These are phyloP conservation scores for Cladorrhinum sp. DNA, from an alignment of 2,329 filamentous ascomycete species.

Conservation along the genomic window DNA sequence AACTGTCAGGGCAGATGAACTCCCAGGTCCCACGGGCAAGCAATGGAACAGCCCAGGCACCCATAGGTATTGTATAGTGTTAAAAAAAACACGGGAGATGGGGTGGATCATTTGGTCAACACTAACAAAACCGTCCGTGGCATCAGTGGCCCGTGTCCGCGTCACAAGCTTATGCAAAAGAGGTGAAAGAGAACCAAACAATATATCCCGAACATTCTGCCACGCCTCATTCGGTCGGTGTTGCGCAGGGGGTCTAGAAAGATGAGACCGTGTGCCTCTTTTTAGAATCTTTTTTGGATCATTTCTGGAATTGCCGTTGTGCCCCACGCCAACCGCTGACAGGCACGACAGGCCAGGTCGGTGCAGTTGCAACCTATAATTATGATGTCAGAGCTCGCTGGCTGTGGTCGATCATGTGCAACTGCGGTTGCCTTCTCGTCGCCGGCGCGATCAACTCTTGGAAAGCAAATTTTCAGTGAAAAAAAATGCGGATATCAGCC, in stretches of 20 bases:
- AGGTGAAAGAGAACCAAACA: not conserved
- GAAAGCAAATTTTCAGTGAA: not conserved
- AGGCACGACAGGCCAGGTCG: too few relatives aligned
- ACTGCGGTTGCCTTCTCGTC: too few relatives aligned
- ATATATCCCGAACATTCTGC: not conserved
- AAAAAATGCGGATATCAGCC: not conserved
- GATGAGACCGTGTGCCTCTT: conserved; percentile 9
- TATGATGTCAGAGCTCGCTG: conserved; percentile 8
- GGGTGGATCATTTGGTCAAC: not conserved
- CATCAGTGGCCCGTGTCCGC: not conserved
- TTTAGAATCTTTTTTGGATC: not conserved
- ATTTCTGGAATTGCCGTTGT: conserved; percentile 4
- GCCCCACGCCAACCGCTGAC: conserved; percentile 3
- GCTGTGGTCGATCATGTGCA: not conserved
- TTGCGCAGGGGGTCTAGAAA: not conserved
- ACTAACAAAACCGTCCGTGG: not conserved
- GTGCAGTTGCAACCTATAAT: not conserved
- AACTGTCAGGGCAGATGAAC: too few relatives aligned
- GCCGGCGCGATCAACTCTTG: not conserved
- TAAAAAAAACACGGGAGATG: not conserved
- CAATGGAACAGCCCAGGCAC: not conserved
- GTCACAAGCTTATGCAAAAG: not conserved
- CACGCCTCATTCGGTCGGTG: not conserved
- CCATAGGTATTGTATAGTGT: too few relatives aligned
- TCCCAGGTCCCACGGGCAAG: too few relatives aligned